Conservation (phyloP, 2,329 filamentous ascomycete genomes). For the Spiromastix sp. region DNA sequence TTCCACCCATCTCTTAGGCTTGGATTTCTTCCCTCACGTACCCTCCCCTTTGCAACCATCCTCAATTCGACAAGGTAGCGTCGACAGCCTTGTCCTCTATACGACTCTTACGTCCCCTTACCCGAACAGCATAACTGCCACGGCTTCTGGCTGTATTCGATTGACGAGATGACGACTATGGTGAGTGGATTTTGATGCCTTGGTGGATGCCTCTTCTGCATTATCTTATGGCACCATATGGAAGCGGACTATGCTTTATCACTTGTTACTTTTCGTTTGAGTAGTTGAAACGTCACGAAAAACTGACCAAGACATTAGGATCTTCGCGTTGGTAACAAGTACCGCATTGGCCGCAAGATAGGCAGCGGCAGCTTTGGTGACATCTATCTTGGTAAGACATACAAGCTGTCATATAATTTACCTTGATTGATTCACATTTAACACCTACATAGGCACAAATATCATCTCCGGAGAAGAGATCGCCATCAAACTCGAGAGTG, state of each 20-base stretch:
- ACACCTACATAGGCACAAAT: constrained; percentile 62
- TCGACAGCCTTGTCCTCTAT: too few species aligned
- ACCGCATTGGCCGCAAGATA: constrained; percentile 98
- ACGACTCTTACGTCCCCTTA: too few species aligned
- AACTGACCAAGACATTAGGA: too few species aligned
- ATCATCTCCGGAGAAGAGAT: constrained; percentile 99
- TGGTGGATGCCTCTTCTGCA: not conserved
- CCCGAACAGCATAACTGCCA: too few species aligned
- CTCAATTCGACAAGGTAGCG: too few species aligned
- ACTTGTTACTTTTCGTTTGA: too few species aligned
- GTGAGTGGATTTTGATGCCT: constrained; percentile 29
- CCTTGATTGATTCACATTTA: constrained; percentile 2
- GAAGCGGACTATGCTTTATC: not conserved
- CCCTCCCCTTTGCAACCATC: too few species aligned
- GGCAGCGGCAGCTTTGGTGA: constrained; percentile 96
- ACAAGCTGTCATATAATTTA: constrained; percentile 11
- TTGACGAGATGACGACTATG: constrained; percentile 52
- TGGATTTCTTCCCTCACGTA: too few species aligned
- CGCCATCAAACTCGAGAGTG: constrained; percentile 97
- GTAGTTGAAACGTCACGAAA: too few species aligned
- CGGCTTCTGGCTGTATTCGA: too few species aligned
- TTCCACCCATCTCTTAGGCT: too few species aligned
- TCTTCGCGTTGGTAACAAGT: constrained; percentile 98
- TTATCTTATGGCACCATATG: not conserved
- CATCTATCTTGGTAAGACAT: constrained; percentile 67